These are phyloP conservation scores for Cardamine resedifolia DNA, from an alignment of 345 rosid species.

Conservation along the genomic window DNA sequence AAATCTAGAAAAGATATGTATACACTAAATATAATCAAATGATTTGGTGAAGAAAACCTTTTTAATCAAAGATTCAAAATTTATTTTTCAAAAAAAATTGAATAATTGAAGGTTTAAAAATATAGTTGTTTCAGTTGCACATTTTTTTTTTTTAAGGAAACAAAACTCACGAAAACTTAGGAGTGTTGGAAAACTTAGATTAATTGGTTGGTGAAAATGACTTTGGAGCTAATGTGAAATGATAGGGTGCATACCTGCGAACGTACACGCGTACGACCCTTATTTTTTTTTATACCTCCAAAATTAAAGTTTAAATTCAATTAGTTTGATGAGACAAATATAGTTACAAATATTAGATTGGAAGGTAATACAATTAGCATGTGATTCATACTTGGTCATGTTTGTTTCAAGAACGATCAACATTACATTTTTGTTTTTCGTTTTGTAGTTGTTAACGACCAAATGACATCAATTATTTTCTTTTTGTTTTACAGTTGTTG, in stretches of 20 bases:
- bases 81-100: neutral
- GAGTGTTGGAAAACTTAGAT: conserved; percentile 22
- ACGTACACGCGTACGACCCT: neutral
- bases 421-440: neutral
- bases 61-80: too few species aligned
- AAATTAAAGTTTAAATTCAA: neutral
- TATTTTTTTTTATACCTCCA: neutral
- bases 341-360: neutral
- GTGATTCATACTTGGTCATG: neutral
- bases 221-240: conserved; percentile 20
- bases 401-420: neutral
- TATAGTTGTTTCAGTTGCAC: neutral
- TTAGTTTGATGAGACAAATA: neutral
- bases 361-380: neutral
- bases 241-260: conserved; percentile 20
- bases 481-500: neutral
- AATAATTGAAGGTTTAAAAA: neutral
- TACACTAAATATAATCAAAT: too few species aligned
- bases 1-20: too few species aligned
- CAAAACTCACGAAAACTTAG: conserved; percentile 13
- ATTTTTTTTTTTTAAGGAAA: too few species aligned
- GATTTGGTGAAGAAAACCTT: too few species aligned
- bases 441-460: neutral
- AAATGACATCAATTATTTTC: neutral
- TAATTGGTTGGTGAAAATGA: conserved; percentile 30